Percentiles rank a stretch among this genome's conserved stretches.
phyloP scores from a whole-genome alignment of 306 rosid species.

The Rubus idaeus region DNA sequence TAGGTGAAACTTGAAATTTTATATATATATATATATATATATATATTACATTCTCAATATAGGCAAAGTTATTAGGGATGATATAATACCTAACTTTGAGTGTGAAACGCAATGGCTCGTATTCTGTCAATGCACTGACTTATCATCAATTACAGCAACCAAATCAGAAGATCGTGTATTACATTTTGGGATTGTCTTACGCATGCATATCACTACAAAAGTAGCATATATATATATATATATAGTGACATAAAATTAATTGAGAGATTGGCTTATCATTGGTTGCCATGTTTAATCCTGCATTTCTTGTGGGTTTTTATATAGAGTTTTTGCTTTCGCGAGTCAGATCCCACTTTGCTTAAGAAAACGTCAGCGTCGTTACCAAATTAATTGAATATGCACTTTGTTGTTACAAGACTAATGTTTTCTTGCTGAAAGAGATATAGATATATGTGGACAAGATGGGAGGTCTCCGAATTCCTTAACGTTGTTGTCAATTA shows the following conservation, averaged over 20 bases:
- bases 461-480: background rate
- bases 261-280: conserved; percentile 18
- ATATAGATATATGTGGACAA: too few relatives aligned
- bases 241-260: background rate
- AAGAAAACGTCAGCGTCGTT: conserved; percentile 33
- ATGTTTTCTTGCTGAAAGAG: background rate
- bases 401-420: background rate
- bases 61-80: background rate
- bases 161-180: conserved; percentile 30
- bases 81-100: conserved; percentile 28
- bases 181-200: conserved; percentile 40
- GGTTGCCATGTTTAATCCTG: conserved; percentile 30
- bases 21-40: background rate
- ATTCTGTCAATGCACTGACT: conserved; percentile 61
- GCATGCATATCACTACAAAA: conserved; percentile 41
- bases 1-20: background rate
- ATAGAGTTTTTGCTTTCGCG: conserved; percentile 36
- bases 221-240: background rate
- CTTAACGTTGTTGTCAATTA: background rate
- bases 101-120: conserved; percentile 80
- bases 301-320: background rate
- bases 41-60: background rate
- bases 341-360: conserved; percentile 74
- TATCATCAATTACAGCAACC: conserved; percentile 38
- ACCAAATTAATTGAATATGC: conserved; percentile 29